Percentiles rank a stretch among this genome's conserved stretches.
Evolutionary conservation across 2,329 filamentous ascomycete genomes (phyloP).

Genomic region (Arthrinium puccinioides): DNA sequence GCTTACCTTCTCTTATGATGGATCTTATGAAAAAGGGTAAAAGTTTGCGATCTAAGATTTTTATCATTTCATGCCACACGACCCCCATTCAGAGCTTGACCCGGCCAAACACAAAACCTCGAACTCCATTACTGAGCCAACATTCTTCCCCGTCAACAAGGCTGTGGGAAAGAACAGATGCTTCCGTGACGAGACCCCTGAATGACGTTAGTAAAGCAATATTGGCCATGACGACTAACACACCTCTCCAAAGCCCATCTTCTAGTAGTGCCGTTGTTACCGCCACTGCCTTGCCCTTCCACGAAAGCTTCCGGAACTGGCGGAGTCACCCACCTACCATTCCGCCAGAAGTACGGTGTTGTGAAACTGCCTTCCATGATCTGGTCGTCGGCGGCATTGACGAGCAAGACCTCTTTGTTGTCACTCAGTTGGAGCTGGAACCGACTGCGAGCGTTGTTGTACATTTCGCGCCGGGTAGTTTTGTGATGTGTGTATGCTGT

Average conservation of each 20-base stretch:
- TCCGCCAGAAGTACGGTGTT: constrained; percentile 73
- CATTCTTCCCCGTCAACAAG: constrained; percentile 68
- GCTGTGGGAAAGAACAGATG: constrained; percentile 49
- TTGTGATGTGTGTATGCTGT: constrained; percentile 78
- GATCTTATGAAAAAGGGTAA: too few relatives aligned
- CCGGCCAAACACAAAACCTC: constrained; percentile 60
- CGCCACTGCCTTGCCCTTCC: constrained; percentile 51
- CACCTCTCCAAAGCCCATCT: constrained; percentile 72
- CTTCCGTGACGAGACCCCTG: constrained; percentile 58
- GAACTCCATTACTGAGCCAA: constrained; percentile 83
- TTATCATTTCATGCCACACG: too few relatives aligned
- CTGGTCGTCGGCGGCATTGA: constrained; percentile 50
- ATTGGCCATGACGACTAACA: constrained; percentile 10
- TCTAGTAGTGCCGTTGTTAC: constrained; percentile 75
- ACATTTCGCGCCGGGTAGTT: constrained; percentile 67
- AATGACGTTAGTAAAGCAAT: constrained; percentile 1
- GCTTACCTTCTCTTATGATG: too few relatives aligned
- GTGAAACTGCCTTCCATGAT: constrained; percentile 84
- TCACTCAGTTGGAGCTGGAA: constrained; percentile 44
- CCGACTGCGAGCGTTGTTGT: constrained; percentile 61
- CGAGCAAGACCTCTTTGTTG: constrained; percentile 66
- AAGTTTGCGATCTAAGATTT: too few relatives aligned
- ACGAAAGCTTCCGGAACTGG: constrained; percentile 40
- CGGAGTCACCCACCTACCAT: constrained; percentile 73
- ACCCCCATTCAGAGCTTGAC: constrained; percentile 1